These are phyloP conservation scores for Bathelium albidoporum DNA, from an alignment of 495 filamentous ascomycete genomes.

Conservation along the genomic window DNA sequence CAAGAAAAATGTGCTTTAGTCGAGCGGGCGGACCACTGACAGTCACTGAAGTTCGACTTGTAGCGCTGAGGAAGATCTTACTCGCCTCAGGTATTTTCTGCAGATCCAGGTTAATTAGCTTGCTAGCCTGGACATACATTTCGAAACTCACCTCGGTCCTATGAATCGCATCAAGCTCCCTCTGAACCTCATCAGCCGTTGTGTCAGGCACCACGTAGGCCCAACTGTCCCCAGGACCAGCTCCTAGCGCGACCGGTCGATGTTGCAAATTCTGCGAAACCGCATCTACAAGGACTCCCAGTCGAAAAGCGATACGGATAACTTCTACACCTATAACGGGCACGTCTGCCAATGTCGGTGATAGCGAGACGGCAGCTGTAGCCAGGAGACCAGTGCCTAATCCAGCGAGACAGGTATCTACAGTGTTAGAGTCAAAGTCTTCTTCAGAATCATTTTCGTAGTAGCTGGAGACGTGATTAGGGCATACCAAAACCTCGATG, in stretches of 20 bases:
- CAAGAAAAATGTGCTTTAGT: constrained; percentile 26
- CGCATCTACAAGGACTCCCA: constrained; percentile 30
- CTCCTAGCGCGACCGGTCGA: constrained; percentile 9
- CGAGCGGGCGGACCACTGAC: constrained; percentile 38
- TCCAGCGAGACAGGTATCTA: constrained; percentile 27
- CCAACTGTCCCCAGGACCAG: constrained; percentile 28
- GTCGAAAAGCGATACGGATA: constrained; percentile 31
- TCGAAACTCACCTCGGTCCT: constrained; percentile 10
- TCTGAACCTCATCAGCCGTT: constrained; percentile 25
- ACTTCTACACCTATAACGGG: constrained; percentile 25
- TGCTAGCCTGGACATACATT: not conserved
- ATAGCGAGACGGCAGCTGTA: constrained; percentile 30
- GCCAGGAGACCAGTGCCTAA: constrained; percentile 35
- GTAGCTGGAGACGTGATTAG: constrained; percentile 18
- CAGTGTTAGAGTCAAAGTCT: constrained; percentile 13
- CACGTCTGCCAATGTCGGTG: constrained; percentile 26
- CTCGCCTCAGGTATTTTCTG: constrained; percentile 10
- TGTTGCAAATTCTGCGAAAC: constrained; percentile 31
- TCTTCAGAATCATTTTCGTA: constrained; percentile 20
- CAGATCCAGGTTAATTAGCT: constrained; percentile 4
- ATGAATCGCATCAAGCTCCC: constrained; percentile 31
- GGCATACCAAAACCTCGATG: too few species aligned
- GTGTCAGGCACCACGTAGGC: constrained; percentile 34
- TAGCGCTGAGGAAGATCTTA: constrained; percentile 35
- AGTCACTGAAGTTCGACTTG: constrained; percentile 28